Evolutionary conservation across 495 filamentous ascomycete species (phyloP), one percentile per base, ranked within the genome.

Genomic region (Penicillium subrubescens): DNA sequence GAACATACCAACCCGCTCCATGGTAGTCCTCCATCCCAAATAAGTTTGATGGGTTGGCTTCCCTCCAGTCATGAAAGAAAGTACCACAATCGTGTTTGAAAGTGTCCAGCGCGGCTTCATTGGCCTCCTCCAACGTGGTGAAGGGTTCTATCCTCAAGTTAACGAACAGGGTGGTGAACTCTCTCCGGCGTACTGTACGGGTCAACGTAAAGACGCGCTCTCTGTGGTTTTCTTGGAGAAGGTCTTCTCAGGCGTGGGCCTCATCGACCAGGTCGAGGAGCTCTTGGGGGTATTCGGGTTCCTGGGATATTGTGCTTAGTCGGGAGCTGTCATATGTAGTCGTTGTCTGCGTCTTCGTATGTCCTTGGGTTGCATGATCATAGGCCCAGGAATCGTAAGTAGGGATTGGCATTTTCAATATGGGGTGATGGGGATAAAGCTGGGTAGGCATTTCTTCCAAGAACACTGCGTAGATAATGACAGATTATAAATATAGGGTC

Each of bases 51-150:
- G 43, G 52, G 11, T 66, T 35, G 12, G 17, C 15, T 5, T 7
- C 8, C 10, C 39, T 23, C 17, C 52, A 2, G 21, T 59, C 53
- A 8, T 5, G 27, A 12, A 53, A 34, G 8, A 46, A 66, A 3
- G 37, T 21, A 11, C 7, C 12, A 29, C 62, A 53, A 12, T 52
- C 0, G 8, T 39, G 15, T 15, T 4, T 17, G 23, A 62, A 66
- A 8, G 44, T 12, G n/a, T 21, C 35, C 35, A 66, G 21, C 10
- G 59, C 44, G 14, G 59, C 41, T 5, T 3, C 8, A 41, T 61
- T 66, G 19, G 63, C 63, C 39, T 57, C 34, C 15, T 41, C 23
- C 15, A 65, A 25, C 3, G 63, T 57, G 11, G 37, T 53, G 31
- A 41, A 65, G 17, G 41, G 23, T 27, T 27, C 25, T 27, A 3